Percentiles rank a stretch among this genome's conserved stretches.
Conservation (phyloP, 2,329 filamentous ascomycete genomes). For the Lachnellula arida region DNA sequence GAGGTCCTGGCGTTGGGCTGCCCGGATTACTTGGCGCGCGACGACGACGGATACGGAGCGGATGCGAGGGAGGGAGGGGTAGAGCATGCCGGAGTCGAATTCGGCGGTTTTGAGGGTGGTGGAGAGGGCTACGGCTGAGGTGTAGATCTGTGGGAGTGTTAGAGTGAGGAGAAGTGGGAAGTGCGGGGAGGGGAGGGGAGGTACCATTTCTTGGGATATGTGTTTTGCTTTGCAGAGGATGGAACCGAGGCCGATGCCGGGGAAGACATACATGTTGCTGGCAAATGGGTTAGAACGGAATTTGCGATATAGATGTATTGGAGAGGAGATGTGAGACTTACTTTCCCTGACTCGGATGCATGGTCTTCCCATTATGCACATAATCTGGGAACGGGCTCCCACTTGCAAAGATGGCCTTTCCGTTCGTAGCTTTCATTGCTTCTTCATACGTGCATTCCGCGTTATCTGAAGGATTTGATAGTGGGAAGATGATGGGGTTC, state of each 20-base stretch:
- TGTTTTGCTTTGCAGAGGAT: constrained; percentile 64
- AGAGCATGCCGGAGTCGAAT: constrained; percentile 53
- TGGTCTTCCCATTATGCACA: constrained; percentile 47
- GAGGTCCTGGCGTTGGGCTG: constrained; percentile 63
- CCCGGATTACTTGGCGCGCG: constrained; percentile 67
- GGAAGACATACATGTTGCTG: constrained; percentile 84
- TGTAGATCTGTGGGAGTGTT: constrained; percentile 63
- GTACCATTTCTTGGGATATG: constrained; percentile 39
- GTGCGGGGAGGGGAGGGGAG: background rate
- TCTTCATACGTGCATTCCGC: constrained; percentile 78
- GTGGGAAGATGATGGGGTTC: constrained; percentile 69
- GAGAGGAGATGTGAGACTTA: constrained; percentile 14
- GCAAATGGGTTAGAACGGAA: constrained; percentile 37
- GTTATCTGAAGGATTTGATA: constrained; percentile 78
- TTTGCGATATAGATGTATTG: background rate
- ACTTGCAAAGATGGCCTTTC: constrained; percentile 72
- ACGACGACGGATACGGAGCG: constrained; percentile 72
- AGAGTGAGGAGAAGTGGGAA: background rate
- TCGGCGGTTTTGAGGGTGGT: constrained; percentile 62
- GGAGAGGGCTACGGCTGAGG: constrained; percentile 70
- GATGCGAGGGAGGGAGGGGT: constrained; percentile 72
- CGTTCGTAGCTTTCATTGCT: constrained; percentile 71
- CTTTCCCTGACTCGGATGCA: constrained; percentile 45
- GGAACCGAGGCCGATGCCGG: constrained; percentile 75
- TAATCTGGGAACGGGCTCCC: constrained; percentile 79